A percentile compares a stretch with the other conserved stretches of the same genome.
Conservation (phyloP, 352 stramenopile genomes). For the Pythium aphanidermatum region DNA sequence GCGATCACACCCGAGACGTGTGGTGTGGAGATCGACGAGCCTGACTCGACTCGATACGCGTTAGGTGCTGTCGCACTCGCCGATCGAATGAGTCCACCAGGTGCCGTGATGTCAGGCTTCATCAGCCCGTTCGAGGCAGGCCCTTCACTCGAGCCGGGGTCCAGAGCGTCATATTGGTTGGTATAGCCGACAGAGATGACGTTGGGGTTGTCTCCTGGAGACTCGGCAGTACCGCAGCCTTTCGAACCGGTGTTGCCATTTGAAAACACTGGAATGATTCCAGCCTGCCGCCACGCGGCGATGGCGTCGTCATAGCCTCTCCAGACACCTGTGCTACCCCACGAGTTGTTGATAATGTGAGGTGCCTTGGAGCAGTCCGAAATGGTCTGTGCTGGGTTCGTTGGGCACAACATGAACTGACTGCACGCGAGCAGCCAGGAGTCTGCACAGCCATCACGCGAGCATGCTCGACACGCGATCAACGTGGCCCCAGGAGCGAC, state of each 20-base stretch:
- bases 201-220: conserved; percentile 23
- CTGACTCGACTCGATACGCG: conserved; percentile 5
- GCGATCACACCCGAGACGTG: conserved; percentile 22
- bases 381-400: conserved; percentile 3
- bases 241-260: conserved; percentile 22
- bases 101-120: conserved; percentile 26
- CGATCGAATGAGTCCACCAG: conserved; percentile 12
- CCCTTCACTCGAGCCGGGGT: conserved; percentile 23
- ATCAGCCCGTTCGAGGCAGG: conserved; percentile 10
- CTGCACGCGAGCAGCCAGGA: conserved; percentile 5
- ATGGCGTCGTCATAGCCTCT: conserved; percentile 9
- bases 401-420: conserved; percentile 14
- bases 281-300: conserved; percentile 12
- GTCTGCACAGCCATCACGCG: neutral
- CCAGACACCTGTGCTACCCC: conserved; percentile 7
- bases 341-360: conserved; percentile 23
- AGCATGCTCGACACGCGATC: conserved; percentile 2
- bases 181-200: conserved; percentile 33
- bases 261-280: conserved; percentile 23
- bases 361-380: conserved; percentile 18
- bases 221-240: conserved; percentile 19
- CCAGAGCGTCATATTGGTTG: conserved; percentile 12
- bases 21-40: conserved; percentile 20
- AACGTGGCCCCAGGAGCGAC: conserved; percentile 4
- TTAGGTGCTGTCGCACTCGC: neutral